phyloP scores from a whole-genome alignment of 345 rosid genomes.

The Barbarea vulgaris region DNA sequence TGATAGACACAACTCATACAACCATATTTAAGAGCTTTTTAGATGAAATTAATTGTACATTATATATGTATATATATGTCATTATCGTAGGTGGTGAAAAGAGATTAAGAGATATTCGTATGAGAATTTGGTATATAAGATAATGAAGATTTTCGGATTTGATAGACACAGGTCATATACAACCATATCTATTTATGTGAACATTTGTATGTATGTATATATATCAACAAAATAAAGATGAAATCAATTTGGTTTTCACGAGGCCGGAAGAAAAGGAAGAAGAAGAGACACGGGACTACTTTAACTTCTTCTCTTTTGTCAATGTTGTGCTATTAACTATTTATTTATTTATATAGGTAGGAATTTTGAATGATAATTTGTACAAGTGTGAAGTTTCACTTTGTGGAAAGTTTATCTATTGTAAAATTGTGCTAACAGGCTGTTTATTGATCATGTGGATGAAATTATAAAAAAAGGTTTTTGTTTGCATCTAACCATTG shows the following conservation, averaged over 20 bases:
- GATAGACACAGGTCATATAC: not conserved
- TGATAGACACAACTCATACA: conserved; percentile 34
- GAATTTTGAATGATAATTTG: conserved; percentile 7
- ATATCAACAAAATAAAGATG: conserved; percentile 30
- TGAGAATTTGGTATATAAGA: conserved; percentile 21
- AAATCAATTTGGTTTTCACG: conserved; percentile 40
- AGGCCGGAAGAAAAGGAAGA: conserved; percentile 40
- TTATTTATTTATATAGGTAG: conserved; percentile 26
- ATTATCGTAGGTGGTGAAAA: conserved; percentile 24
- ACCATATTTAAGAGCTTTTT: not conserved
- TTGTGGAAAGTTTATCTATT: not conserved
- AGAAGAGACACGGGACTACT: conserved; percentile 39
- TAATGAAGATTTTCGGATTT: not conserved
- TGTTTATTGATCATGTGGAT: not conserved
- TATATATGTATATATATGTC: conserved; percentile 13
- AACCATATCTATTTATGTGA: conserved; percentile 33
- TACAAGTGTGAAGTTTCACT: conserved; percentile 11
- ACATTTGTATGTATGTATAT: not conserved
- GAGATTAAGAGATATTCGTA: conserved; percentile 28
- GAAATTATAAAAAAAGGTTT: not conserved
- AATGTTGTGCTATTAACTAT: conserved; percentile 22
- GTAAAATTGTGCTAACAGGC: not conserved
- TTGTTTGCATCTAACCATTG: not conserved
- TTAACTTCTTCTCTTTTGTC: conserved; percentile 38
- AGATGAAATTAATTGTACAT: conserved; percentile 21